Evolutionary conservation across 352 stramenopile species (phyloP), one percentile per base, ranked within the genome.

Genomic region (Globisporangium camurandrum): DNA sequence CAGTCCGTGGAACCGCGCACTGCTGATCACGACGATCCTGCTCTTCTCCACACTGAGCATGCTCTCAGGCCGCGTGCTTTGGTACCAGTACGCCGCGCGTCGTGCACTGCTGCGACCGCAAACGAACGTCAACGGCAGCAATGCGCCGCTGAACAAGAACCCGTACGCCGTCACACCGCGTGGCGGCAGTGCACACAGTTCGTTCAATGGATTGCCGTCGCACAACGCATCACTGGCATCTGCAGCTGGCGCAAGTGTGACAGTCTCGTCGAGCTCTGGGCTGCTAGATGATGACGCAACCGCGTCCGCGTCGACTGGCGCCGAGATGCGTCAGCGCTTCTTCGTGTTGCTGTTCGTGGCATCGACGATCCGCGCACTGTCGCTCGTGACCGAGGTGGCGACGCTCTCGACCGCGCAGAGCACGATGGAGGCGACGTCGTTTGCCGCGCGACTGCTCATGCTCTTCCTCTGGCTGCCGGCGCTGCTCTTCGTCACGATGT

Each of bases 401-500:
- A 84, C 74, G 27, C 60, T 92, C 2, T 61, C 67, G 43, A 53
- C 51, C 1, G 59, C 72, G 40, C 61, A 64, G 27, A 60, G 53
- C 9, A 59, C 73, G n/a, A 67, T 74, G 31, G 60, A 62, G 17
- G 27, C 52, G 8, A 66, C 66, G 6, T 78, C 67, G 20, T 49
- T 82, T 23, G 71, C 73, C 59, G 64, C 59, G 49, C 64, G 66
- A 8, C 50, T 89, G 46, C 61, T 84, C 27, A 62, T 65, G 31
- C 53, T 88, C 34, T 84, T 92, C 54, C 56, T 88, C 17, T 87
- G 79, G 71, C 64, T 92, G 14, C 81, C 81, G 24, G 74, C 72
- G 50, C 78, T 92, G 61, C 67, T 92, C n/a, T 92, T 89, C 45
- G 67, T 89, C 57, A 84, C 73, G 52, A 92, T 86, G 72, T 89